A percentile compares a stretch with the other conserved stretches of the same genome.
phyloP scores from a whole-genome alignment of 2,329 filamentous ascomycete genomes.

The Ophiostoma pallidulum region DNA sequence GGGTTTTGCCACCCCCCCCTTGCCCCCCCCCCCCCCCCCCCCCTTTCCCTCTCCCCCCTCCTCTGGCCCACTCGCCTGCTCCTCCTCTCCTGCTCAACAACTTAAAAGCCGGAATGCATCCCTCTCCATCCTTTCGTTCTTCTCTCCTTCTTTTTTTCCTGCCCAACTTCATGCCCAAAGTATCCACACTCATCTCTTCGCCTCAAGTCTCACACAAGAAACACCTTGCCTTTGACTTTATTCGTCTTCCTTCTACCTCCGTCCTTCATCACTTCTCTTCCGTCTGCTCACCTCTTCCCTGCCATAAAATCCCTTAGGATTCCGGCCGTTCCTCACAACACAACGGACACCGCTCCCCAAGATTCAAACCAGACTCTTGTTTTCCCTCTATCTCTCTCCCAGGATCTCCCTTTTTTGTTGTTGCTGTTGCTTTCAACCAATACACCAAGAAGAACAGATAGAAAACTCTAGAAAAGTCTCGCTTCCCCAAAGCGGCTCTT shows the following conservation, averaged over 20 bases:
- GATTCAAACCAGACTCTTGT: too few relatives aligned
- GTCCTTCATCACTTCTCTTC: background rate
- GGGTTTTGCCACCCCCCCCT: background rate
- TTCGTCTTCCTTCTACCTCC: background rate
- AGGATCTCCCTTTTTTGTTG: background rate
- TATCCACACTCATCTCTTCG: slow-evolving; percentile 9
- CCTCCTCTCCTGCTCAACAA: background rate
- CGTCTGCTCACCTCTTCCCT: background rate
- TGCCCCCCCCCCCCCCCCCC: background rate
- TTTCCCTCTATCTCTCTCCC: too few relatives aligned
- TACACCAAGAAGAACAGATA: background rate
- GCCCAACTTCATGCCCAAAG: slow-evolving; percentile 26
- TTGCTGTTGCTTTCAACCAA: slow-evolving; percentile 4
- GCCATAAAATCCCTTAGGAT: background rate
- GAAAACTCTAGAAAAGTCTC: background rate
- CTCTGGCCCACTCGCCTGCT: background rate
- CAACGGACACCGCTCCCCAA: slow-evolving; percentile 1
- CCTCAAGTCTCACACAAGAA: background rate
- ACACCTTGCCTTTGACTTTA: background rate
- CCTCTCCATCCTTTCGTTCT: slow-evolving; percentile 18
- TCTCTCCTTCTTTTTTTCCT: slow-evolving; percentile 18
- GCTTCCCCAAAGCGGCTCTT: background rate
- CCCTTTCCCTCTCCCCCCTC: background rate
- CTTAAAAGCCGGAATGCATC: slow-evolving; percentile 18
- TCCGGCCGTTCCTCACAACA: background rate